These are phyloP conservation scores for Fennellomyces sp. DNA, from an alignment of 371 early-diverging fungal species.

Conservation along the genomic window DNA sequence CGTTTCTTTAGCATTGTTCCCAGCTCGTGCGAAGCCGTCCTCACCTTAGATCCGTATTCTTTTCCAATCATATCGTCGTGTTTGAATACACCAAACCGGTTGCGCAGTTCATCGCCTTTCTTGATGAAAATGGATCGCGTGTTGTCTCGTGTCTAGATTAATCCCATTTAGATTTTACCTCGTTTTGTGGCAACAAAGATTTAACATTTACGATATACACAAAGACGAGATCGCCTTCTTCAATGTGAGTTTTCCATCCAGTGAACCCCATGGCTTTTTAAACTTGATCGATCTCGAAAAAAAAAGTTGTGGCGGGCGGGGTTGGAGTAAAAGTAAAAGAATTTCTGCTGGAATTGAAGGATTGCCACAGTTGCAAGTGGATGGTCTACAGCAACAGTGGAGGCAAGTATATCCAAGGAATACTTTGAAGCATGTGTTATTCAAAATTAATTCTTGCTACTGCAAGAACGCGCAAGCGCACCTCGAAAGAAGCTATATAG, in stretches of 20 bases:
- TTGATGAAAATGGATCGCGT: constrained; percentile 65
- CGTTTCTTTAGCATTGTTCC: not conserved
- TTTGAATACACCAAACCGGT: constrained; percentile 75
- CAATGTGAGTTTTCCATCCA: constrained; percentile 56
- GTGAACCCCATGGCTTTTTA: constrained; percentile 44
- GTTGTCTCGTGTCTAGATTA: constrained; percentile 72
- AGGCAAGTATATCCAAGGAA: too few species aligned
- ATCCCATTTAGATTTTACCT: too few species aligned
- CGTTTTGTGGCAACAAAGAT: not conserved
- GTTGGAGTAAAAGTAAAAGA: too few species aligned
- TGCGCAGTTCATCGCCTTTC: constrained; percentile 63
- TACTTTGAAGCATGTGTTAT: too few species aligned
- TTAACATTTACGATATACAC: constrained; percentile 51
- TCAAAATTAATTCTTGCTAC: too few species aligned
- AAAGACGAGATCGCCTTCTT: constrained; percentile 67
- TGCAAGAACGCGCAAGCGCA: too few species aligned
- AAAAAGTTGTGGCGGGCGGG: too few species aligned
- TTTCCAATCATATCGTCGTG: constrained; percentile 88
- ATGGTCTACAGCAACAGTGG: too few species aligned
- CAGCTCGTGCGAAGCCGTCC: not conserved
- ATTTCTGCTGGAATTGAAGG: too few species aligned
- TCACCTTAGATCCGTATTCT: constrained; percentile 80
- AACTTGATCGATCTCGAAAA: not conserved
- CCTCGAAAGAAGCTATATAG: too few species aligned
- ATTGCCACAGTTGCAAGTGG: too few species aligned